A percentile compares a stretch with the other conserved stretches of the same genome.
Evolutionary conservation across 805 yeast genomes (phyloP).

Genomic region (Priceomyces carsonii): DNA sequence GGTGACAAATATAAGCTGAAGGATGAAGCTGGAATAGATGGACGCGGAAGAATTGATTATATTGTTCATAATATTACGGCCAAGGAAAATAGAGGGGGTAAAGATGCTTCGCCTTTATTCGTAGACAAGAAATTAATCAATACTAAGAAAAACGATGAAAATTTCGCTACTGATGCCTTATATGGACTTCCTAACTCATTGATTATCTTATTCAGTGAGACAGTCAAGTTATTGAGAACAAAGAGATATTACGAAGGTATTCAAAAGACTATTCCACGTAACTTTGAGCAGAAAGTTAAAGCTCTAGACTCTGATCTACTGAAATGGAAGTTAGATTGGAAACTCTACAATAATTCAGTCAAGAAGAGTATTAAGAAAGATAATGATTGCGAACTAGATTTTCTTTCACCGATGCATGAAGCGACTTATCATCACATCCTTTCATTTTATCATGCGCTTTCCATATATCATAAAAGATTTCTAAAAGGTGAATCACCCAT

Average conservation of each 20-base stretch:
- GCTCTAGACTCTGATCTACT: conserved; percentile 48
- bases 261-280: conserved; percentile 30
- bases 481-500: conserved; percentile 56
- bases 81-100: conserved; percentile 5
- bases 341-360: conserved; percentile 35
- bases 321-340: conserved; percentile 79
- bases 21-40: conserved; percentile 7
- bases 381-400: no score
- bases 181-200: conserved; percentile 85
- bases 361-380: no score
- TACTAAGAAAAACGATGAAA: conserved; percentile 53
- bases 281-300: conserved; percentile 19
- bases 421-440: conserved; percentile 78
- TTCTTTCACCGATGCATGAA: conserved; percentile 58
- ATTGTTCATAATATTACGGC: conserved; percentile 17
- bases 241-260: conserved; percentile 52
- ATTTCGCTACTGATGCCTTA: conserved; percentile 73
- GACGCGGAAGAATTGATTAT: conserved; percentile 24
- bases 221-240: conserved; percentile 64
- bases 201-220: conserved; percentile 68
- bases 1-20: conserved; percentile 27
- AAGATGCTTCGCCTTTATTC: conserved; percentile 37
- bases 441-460: conserved; percentile 73
- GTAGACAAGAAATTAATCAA: conserved; percentile 43
- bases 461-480: conserved; percentile 69